These are phyloP conservation scores for Serendipita sp. DNA, from an alignment of 768 basidiomycete species.

Conservation along the genomic window DNA sequence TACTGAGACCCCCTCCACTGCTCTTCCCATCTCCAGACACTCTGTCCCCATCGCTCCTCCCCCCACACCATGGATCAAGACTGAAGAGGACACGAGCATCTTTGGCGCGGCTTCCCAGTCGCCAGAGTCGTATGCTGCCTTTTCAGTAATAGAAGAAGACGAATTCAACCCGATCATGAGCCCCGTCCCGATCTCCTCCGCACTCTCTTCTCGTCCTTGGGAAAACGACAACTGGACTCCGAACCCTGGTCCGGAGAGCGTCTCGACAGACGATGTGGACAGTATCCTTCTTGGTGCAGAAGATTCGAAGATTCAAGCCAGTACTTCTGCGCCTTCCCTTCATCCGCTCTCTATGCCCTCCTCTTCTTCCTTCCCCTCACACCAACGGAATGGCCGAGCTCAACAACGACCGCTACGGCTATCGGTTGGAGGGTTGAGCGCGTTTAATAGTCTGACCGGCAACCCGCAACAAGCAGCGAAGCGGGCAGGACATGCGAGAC, in stretches of 20 bases:
- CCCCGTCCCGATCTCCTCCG: background rate
- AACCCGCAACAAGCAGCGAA: background rate
- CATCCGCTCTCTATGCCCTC: background rate
- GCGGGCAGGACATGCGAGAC: background rate
- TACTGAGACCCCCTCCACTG: background rate
- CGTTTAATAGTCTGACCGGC: background rate
- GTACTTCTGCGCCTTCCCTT: background rate
- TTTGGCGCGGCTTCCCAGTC: background rate
- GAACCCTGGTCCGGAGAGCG: constrained; percentile 1
- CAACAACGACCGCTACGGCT: background rate
- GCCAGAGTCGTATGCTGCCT: background rate
- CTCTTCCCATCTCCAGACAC: background rate
- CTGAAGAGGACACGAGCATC: background rate
- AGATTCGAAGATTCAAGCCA: background rate
- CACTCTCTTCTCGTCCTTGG: background rate
- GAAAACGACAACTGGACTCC: background rate
- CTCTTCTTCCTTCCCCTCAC: background rate
- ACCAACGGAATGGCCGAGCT: background rate
- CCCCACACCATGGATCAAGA: constrained; percentile 2
- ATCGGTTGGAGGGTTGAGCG: background rate
- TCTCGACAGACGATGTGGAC: background rate
- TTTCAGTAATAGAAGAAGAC: background rate
- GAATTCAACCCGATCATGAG: background rate
- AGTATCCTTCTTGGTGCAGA: background rate
- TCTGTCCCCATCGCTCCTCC: background rate